A percentile compares a stretch with the other conserved stretches of the same genome.
These are phyloP conservation scores for Aureobasidium pullulans DNA, from an alignment of 2,329 filamentous ascomycete genomes.

Conservation along the genomic window DNA sequence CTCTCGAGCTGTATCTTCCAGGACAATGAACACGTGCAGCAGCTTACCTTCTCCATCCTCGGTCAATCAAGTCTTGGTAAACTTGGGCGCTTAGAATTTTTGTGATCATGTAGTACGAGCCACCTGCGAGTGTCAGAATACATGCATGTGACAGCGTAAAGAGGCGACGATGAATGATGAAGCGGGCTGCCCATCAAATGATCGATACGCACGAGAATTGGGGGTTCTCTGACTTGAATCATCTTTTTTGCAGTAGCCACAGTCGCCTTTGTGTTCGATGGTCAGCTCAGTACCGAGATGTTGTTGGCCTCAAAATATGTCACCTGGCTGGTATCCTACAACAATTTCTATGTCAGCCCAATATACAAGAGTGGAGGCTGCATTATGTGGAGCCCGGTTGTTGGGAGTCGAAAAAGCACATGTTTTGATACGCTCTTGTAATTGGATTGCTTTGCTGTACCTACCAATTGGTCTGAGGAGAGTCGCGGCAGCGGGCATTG, in stretches of 20 bases:
- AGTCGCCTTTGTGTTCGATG: constrained; percentile 27
- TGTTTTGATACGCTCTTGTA: neutral
- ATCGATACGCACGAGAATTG: constrained; percentile 40
- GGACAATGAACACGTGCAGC: neutral
- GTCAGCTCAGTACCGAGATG: neutral
- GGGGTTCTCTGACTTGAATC: constrained; percentile 40
- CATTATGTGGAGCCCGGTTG: neutral
- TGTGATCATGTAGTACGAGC: constrained; percentile 63
- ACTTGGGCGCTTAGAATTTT: constrained; percentile 55
- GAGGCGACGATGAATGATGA: constrained; percentile 6
- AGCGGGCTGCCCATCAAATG: neutral
- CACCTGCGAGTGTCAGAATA: constrained; percentile 44
- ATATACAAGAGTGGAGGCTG: neutral
- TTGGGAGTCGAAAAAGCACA: neutral
- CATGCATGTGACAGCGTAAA: neutral
- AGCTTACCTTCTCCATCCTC: constrained; percentile 70
- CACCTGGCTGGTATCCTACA: constrained; percentile 36
- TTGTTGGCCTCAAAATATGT: neutral
- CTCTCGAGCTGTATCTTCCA: neutral
- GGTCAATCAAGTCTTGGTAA: constrained; percentile 66
- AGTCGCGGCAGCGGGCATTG: constrained; percentile 5
- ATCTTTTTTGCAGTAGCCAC: constrained; percentile 44
- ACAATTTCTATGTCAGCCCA: neutral
- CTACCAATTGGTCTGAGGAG: constrained; percentile 14
- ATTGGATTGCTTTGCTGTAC: neutral